Evolutionary conservation across 2,329 filamentous ascomycete genomes (phyloP).

Genomic region (Trichoderma citrinoviride): DNA sequence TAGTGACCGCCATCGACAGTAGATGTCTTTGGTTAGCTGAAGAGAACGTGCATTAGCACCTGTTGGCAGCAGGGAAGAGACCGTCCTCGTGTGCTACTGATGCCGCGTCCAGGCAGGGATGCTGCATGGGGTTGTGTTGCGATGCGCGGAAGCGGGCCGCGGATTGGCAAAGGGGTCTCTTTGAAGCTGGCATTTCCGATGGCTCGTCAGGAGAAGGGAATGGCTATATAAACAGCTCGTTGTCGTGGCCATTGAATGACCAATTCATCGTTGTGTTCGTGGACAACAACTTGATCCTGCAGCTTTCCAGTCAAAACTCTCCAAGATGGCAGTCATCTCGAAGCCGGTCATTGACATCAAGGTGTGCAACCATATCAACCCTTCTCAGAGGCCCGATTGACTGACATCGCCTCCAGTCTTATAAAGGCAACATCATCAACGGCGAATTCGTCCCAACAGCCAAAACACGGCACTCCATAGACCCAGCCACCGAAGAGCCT

Average conservation of each 20-base stretch:
- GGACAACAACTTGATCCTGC: neutral
- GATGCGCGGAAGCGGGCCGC: neutral
- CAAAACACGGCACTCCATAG: conserved; percentile 27
- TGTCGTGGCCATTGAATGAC: neutral
- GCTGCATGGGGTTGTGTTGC: neutral
- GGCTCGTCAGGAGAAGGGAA: neutral
- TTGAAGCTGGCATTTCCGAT: neutral
- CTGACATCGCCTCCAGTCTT: conserved; percentile 1
- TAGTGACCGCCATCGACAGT: neutral
- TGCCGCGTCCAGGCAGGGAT: neutral
- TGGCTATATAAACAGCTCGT: neutral
- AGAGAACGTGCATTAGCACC: no score
- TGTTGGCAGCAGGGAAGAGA: neutral
- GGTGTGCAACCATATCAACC: neutral
- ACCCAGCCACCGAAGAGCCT: conserved; percentile 34
- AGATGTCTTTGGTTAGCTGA: neutral
- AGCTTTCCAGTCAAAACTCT: neutral
- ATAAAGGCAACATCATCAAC: conserved; percentile 28
- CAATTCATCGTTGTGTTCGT: neutral
- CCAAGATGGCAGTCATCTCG: neutral
- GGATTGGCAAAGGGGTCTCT: neutral
- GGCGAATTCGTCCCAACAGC: conserved; percentile 26
- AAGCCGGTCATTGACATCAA: neutral
- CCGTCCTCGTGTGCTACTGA: neutral
- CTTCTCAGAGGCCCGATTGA: neutral